Conservation (phyloP, 345 rosid genomes). For the Syzygium oleosum region DNA sequence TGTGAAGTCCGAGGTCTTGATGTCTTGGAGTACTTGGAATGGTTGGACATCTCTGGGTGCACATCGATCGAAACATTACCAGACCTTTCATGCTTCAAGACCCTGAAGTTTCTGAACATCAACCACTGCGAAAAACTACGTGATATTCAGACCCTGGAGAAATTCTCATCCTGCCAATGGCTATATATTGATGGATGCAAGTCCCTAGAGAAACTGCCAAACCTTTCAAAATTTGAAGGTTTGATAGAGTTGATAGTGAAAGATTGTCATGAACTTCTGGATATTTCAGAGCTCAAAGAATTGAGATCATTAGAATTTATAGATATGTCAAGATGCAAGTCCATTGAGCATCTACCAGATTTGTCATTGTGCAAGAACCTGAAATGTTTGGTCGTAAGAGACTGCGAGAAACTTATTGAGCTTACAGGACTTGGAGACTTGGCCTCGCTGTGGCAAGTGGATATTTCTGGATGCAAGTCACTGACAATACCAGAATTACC, state of each 20-base stretch:
- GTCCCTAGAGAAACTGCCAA: background rate
- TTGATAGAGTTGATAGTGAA: background rate
- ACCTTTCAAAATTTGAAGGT: background rate
- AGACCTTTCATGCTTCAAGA: background rate
- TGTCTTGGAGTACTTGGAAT: background rate
- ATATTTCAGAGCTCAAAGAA: background rate
- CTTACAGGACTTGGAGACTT: background rate
- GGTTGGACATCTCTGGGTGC: background rate
- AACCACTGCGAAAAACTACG: background rate
- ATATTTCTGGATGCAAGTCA: conserved; percentile 5
- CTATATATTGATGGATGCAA: background rate
- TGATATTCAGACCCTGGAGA: background rate
- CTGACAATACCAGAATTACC: background rate
- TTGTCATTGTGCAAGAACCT: background rate
- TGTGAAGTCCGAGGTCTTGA: background rate
- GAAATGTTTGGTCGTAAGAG: background rate
- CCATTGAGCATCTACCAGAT: background rate
- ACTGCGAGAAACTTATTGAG: background rate
- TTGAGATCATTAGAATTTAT: background rate
- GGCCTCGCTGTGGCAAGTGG: background rate
- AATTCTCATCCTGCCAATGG: background rate
- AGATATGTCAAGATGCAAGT: background rate
- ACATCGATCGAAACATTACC: background rate
- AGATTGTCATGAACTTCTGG: background rate
- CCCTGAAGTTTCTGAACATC: background rate